phyloP scores from a whole-genome alignment of 495 filamentous ascomycete genomes.

The Hypoxylon crocopeplum region DNA sequence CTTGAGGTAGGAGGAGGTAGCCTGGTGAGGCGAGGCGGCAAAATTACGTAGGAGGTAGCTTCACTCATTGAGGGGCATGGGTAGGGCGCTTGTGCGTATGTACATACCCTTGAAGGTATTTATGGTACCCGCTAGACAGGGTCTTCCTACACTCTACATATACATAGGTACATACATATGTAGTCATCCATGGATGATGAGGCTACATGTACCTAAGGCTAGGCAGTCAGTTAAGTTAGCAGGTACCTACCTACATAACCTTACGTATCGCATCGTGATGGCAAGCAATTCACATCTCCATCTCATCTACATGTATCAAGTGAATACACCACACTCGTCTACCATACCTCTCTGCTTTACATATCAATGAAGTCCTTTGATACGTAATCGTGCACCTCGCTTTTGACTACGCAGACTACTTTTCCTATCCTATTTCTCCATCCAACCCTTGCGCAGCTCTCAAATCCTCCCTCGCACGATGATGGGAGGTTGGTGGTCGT shows the following conservation, averaged over 20 bases:
- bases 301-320: too few species aligned
- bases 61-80: too few species aligned
- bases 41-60: too few species aligned
- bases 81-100: background rate
- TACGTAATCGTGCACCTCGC: too few species aligned
- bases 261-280: background rate
- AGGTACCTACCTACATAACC: too few species aligned
- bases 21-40: too few species aligned
- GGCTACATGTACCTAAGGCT: background rate
- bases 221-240: too few species aligned
- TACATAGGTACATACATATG: slow-evolving; percentile 1
- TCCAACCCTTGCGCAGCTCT: slow-evolving; percentile 2
- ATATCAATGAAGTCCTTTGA: too few species aligned
- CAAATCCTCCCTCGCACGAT: slow-evolving; percentile 38
- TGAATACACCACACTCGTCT: too few species aligned
- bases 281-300: background rate
- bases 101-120: background rate
- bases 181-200: background rate
- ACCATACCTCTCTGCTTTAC: too few species aligned
- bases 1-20: too few species aligned
- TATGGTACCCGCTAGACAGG: too few species aligned
- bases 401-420: slow-evolving; percentile 4
- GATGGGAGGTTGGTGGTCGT: slow-evolving; percentile 93
- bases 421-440: background rate
- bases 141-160: background rate